phyloP scores from a whole-genome alignment of 2,329 filamentous ascomycete species.

The Microdochium paspali region DNA sequence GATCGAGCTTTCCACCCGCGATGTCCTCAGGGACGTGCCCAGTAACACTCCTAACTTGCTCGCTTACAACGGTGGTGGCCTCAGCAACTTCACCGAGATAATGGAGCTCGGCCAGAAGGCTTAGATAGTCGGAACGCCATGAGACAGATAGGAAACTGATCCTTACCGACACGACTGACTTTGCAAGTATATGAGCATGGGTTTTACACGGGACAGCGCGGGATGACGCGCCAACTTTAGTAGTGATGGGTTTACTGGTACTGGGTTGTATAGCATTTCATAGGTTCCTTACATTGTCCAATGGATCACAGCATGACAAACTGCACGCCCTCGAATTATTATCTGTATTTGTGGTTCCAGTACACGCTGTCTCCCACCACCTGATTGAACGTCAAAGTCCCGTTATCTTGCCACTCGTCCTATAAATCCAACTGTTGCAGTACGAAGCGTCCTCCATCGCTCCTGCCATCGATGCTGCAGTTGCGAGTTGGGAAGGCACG shows the following conservation, averaged over 20 bases:
- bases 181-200: background rate
- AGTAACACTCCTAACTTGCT: conserved; percentile 85
- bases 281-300: background rate
- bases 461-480: too few relatives aligned
- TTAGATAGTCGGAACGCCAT: background rate
- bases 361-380: too few relatives aligned
- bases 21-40: conserved; percentile 72
- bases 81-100: conserved; percentile 82
- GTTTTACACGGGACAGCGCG: too few relatives aligned
- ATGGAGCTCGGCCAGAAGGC: conserved; percentile 33
- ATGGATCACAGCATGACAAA: background rate
- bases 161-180: background rate
- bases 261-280: background rate
- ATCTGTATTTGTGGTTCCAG: too few relatives aligned
- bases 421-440: too few relatives aligned
- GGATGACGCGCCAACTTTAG: background rate
- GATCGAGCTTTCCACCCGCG: conserved; percentile 72
- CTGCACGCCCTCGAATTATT: too few relatives aligned
- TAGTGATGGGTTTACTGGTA: background rate
- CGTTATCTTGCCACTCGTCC: too few relatives aligned
- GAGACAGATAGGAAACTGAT: background rate
- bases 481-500: too few relatives aligned
- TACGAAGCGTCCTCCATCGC: too few relatives aligned
- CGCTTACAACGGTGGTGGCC: conserved; percentile 97
- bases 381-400: too few relatives aligned